Evolutionary conservation across 108 stramenopile species (phyloP).

Genomic region (Schizochytrium sp.): DNA sequence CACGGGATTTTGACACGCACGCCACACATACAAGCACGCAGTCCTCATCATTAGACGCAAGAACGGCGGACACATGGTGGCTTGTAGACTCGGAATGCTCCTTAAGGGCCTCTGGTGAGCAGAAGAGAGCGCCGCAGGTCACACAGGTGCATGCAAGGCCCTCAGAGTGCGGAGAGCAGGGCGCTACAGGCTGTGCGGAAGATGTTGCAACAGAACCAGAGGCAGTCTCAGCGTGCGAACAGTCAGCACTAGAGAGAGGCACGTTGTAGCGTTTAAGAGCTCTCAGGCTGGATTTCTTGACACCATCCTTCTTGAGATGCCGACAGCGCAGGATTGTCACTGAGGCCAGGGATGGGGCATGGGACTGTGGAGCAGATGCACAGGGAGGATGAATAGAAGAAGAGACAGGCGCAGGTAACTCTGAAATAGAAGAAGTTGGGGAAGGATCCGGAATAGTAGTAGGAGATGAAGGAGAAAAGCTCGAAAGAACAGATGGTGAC

Average conservation of each 20-base stretch:
- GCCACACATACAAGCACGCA: not conserved
- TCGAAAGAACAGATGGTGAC: too few species aligned
- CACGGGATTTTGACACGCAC: not conserved
- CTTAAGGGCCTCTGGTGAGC: not conserved
- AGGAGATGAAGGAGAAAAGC: too few species aligned
- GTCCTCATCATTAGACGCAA: not conserved
- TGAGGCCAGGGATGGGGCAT: too few species aligned
- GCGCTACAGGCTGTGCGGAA: too few species aligned
- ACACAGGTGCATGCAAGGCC: not conserved
- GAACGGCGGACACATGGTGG: not conserved
- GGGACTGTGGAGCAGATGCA: too few species aligned
- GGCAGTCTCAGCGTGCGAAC: too few species aligned
- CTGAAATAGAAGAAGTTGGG: too few species aligned
- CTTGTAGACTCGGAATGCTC: not conserved
- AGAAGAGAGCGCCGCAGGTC: not conserved
- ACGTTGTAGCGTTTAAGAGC: not conserved
- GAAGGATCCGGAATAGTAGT: too few species aligned
- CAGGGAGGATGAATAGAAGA: too few species aligned
- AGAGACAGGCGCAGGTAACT: too few species aligned
- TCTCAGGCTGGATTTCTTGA: not conserved
- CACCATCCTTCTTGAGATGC: constrained; percentile 19
- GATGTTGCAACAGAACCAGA: too few species aligned
- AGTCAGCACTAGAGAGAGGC: not conserved
- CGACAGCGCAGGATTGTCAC: not conserved
- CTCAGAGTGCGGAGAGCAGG: not conserved